Conservation (phyloP, 2,329 filamentous ascomycete species). For the Fusarium sp. region DNA sequence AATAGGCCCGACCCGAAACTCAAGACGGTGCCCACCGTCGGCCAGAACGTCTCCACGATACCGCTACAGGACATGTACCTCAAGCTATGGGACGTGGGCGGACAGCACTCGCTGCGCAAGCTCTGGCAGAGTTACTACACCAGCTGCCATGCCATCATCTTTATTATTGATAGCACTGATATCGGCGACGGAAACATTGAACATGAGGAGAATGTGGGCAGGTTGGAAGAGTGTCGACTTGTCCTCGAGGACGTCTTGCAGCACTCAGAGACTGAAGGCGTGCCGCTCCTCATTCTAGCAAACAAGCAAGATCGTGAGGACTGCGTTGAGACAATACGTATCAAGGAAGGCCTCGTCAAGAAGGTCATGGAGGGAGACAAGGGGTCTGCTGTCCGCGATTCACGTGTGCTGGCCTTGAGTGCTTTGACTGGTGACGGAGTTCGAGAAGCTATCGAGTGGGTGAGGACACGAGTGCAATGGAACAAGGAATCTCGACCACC, state of each 20-base stretch:
- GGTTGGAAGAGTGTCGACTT: slow-evolving; percentile 88
- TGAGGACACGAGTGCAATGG: slow-evolving; percentile 92
- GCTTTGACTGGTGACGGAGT: slow-evolving; percentile 92
- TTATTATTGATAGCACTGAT: slow-evolving; percentile 96
- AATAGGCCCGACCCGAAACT: slow-evolving; percentile 72
- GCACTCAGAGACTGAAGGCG: slow-evolving; percentile 88
- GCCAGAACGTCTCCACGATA: slow-evolving; percentile 95
- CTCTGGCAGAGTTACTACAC: slow-evolving; percentile 98
- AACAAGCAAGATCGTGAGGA: slow-evolving; percentile 99
- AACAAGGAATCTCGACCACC: slow-evolving; percentile 94
- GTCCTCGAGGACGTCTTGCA: slow-evolving; percentile 92
- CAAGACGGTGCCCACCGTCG: slow-evolving; percentile 95
- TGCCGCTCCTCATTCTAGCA: slow-evolving; percentile 90
- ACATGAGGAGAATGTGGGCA: slow-evolving; percentile 64
- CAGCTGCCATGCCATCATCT: slow-evolving; percentile 95
- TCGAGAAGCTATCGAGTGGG: slow-evolving; percentile 96
- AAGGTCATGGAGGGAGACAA: slow-evolving; percentile 96
- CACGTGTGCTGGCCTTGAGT: slow-evolving; percentile 89
- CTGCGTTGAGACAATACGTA: slow-evolving; percentile 95
- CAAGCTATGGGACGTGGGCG: slow-evolving; percentile 98
- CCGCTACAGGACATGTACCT: slow-evolving; percentile 94
- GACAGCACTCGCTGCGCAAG: slow-evolving; percentile 87
- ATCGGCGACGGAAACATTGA: slow-evolving; percentile 84
- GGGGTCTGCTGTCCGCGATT: slow-evolving; percentile 87
- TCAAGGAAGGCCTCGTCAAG: slow-evolving; percentile 96